Evolutionary conservation across 2,329 filamentous ascomycete species (phyloP), one percentile per base, ranked within the genome.

Genomic region (Tolypocladium amazonense): DNA sequence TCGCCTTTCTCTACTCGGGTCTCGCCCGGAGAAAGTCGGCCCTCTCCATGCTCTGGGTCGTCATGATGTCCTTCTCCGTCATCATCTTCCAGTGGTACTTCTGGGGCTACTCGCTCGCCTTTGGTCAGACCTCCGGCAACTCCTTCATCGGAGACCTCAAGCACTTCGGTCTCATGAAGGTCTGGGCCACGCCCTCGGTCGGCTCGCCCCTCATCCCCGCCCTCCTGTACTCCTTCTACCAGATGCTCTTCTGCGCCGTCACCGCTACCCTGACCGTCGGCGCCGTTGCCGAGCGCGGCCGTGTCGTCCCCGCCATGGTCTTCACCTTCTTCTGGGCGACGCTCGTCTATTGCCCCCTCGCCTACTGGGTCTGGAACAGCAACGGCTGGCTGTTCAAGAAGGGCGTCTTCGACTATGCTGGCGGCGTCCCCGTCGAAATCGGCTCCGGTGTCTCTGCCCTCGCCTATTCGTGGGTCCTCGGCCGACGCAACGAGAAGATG

Each of bases 71-170:
- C 55, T 89, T 89, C 72, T 92, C 90, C 56, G 87, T 97, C 71
- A 82, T 97, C 73, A 88, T 90, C 60, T 97, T 99, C 79, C 94
- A 99, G 78, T 99, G 94, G 94, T 97, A 97, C 71, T 97, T 99
- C 75, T 97, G 94, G 93, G 94, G 94, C 43, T 99, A 96, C 76
- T 96, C 93, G 18, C 81, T 99, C 62, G 92, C 93, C 58, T 97
- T 97, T 76, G 94, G 89, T 70, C 81, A 83, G 52, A 86, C 85
- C 18, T 89, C 88, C 5, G 91, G 84, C 66, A 97, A 90, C 76
- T 88, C 90, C 58, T 97, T 89, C 77, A 97, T 99, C 70, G 94
- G 94, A 59, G 86, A 97, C 73, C 77, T 99, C 59, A 82, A 87
- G 67, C 89, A 95, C 74, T 96, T 97, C 68, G 94, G 92, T 62